phyloP scores from a whole-genome alignment of 176 grass and related monocot species.

The Aegilops umbellulata region DNA sequence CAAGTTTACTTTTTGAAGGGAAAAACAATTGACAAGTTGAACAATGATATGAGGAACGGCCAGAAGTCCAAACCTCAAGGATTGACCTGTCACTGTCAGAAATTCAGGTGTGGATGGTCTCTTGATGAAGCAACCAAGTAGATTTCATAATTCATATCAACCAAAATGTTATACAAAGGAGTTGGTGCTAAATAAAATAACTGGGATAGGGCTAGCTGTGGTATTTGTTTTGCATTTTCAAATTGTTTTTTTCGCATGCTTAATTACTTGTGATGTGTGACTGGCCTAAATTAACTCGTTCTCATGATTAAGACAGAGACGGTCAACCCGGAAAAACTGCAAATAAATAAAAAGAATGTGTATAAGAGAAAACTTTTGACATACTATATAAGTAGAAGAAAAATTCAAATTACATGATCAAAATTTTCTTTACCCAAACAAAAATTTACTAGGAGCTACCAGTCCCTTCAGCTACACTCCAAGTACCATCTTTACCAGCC shows the following conservation, averaged over 20 bases:
- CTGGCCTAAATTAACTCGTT: neutral
- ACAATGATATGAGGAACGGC: neutral
- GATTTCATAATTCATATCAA: neutral
- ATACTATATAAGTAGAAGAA: too few relatives aligned
- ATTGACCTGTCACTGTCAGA: neutral
- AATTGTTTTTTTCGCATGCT: neutral
- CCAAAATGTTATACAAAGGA: neutral
- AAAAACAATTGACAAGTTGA: neutral
- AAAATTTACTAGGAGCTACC: neutral
- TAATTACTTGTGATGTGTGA: neutral
- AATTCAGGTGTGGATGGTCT: neutral
- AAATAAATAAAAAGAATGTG: neutral
- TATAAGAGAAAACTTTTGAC: neutral
- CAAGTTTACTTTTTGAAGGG: neutral
- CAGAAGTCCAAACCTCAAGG: slow-evolving; percentile 9
- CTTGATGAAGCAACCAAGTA: slow-evolving; percentile 19
- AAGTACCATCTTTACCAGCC: slow-evolving; percentile 22
- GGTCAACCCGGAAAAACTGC: neutral
- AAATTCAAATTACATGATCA: neutral
- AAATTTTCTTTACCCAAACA: too few relatives aligned
- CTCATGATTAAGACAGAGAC: neutral
- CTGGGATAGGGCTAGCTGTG: neutral
- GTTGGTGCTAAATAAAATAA: slow-evolving; percentile 1
- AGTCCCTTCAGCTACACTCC: slow-evolving; percentile 20
- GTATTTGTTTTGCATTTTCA: neutral